Conservation (phyloP, 2,329 filamentous ascomycete species). For the Paecilomyces fulvus region DNA sequence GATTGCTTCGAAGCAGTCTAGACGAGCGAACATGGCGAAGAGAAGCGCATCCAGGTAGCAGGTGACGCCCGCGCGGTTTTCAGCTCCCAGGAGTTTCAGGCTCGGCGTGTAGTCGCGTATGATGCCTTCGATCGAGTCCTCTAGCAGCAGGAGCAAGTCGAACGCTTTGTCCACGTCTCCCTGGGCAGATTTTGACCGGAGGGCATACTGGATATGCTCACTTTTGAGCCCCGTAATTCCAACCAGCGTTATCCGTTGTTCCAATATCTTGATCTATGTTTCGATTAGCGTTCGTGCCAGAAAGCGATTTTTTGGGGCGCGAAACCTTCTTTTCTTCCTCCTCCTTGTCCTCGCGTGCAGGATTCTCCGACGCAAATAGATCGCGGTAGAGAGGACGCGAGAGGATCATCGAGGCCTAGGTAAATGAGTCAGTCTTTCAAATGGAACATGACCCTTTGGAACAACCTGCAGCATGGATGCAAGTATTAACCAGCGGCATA, state of each 20-base stretch:
- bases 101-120: slow-evolving; percentile 66
- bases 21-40: slow-evolving; percentile 89
- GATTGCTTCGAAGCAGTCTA: slow-evolving; percentile 89
- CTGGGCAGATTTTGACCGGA: slow-evolving; percentile 55
- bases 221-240: slow-evolving; percentile 51
- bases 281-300: neutral
- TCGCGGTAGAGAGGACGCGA: slow-evolving; percentile 19
- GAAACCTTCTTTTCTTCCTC: slow-evolving; percentile 29
- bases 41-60: slow-evolving; percentile 88
- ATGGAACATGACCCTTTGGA: neutral
- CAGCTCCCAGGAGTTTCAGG: slow-evolving; percentile 69
- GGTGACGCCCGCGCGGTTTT: slow-evolving; percentile 79
- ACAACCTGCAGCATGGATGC: neutral
- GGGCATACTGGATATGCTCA: slow-evolving; percentile 54
- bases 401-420: slow-evolving; percentile 15
- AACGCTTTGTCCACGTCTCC: slow-evolving; percentile 67
- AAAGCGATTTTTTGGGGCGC: neutral
- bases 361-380: slow-evolving; percentile 22
- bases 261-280: slow-evolving; percentile 43
- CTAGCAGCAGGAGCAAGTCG: slow-evolving; percentile 67
- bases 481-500: slow-evolving; percentile 5
- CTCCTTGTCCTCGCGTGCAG: slow-evolving; percentile 8
- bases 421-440: neutral
- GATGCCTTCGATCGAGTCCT: slow-evolving; percentile 72
- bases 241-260: slow-evolving; percentile 42